phyloP scores from a whole-genome alignment of 371 early-diverging fungal genomes.

The Mortierella sp. region DNA sequence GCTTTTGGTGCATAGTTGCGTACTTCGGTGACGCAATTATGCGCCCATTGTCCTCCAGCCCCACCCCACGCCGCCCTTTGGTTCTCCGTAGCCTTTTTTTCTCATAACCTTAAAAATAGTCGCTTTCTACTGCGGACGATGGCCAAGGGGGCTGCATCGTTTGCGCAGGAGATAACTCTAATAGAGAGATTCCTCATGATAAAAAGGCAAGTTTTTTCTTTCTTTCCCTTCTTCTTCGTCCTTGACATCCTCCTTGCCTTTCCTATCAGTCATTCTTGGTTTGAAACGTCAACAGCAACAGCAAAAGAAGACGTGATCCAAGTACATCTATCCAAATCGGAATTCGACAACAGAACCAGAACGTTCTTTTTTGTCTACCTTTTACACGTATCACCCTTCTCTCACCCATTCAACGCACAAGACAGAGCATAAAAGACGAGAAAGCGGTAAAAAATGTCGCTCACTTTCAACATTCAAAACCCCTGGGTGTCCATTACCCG shows the following conservation, averaged over 20 bases:
- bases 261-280: not conserved
- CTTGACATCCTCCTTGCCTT: not conserved
- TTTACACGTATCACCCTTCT: not conserved
- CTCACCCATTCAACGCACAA: not conserved
- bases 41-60: too few relatives aligned
- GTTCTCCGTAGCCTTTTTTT: not conserved
- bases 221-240: not conserved
- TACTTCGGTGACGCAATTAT: too few relatives aligned
- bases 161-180: constrained; percentile 3
- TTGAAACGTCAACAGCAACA: not conserved
- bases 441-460: not conserved
- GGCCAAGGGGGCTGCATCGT: not conserved
- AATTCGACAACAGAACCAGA: not conserved
- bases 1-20: too few relatives aligned
- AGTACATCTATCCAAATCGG: not conserved
- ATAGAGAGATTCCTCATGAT: too few relatives aligned
- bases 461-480: not conserved
- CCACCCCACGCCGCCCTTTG: not conserved
- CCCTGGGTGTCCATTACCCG: not conserved
- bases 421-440: not conserved
- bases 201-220: not conserved
- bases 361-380: not conserved
- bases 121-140: not conserved
- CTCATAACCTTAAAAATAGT: not conserved
- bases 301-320: not conserved